Evolutionary conservation across 495 filamentous ascomycete genomes (phyloP).

Genomic region (Tuber umbilicatum): DNA sequence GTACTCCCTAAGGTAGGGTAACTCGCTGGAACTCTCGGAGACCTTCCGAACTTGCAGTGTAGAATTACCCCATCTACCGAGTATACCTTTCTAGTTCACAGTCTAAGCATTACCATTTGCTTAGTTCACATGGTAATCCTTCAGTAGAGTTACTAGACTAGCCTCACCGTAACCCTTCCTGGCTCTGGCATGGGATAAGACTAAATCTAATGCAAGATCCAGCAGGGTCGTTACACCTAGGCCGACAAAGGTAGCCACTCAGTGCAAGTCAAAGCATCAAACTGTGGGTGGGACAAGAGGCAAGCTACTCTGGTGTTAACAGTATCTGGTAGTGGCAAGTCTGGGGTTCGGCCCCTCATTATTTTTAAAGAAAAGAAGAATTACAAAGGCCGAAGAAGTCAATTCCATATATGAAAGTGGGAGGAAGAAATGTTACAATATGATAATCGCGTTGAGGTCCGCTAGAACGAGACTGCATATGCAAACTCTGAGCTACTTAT

Average conservation of each 20-base stretch:
- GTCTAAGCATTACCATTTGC: no score
- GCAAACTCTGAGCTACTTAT: background rate
- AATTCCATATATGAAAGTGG: background rate
- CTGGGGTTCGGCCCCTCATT: slow-evolving; percentile 8
- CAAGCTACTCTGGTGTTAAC: slow-evolving; percentile 14
- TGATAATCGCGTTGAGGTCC: slow-evolving; percentile 8
- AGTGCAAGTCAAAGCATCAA: slow-evolving; percentile 10
- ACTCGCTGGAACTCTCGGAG: no score
- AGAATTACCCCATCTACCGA: no score
- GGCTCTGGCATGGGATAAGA: no score
- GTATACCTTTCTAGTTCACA: no score
- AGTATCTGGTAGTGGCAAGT: slow-evolving; percentile 3
- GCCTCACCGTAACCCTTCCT: no score
- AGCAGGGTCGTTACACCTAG: no score
- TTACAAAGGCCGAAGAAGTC: background rate
- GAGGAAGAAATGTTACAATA: slow-evolving; percentile 8
- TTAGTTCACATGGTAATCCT: no score
- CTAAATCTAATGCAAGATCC: no score
- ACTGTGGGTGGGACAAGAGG: slow-evolving; percentile 15
- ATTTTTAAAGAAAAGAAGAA: slow-evolving; percentile 12
- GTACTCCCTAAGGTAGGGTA: no score
- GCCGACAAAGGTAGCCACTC: slow-evolving; percentile 14
- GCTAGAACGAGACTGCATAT: slow-evolving; percentile 12
- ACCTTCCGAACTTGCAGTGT: no score
- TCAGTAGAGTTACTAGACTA: no score